Base-by-base conservation (phyloP, 345 rosid species). In the Fremontodendron californicum region DNA sequence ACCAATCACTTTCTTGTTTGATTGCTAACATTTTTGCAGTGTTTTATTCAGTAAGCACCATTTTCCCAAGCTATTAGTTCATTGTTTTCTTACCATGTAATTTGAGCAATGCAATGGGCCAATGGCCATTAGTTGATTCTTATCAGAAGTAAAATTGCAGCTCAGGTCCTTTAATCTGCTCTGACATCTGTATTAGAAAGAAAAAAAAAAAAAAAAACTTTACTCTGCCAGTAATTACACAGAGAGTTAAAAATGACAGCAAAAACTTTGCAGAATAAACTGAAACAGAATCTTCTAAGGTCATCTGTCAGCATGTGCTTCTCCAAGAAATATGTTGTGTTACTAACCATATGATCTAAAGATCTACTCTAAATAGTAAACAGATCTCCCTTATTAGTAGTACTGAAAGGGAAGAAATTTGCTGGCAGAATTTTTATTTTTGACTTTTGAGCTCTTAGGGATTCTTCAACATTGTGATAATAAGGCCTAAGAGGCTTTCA, bases 261-360 rank as follows among this genome's bases (percentile, higher is more conserved):
- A 58, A 58, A 52, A 58, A 58, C 64, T 58, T 58, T 0, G 37
- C 29, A 27, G 64, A 2, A 94, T 89, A 51, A 92, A 88, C 79
- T 94, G 97, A 6, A 94, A 96, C n/a, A 78, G 81, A 57, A 91
- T 90, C 31, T 94, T 97, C 11, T 0, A 87, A 83, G 45, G 60
- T 84, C 70, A 89, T 92, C 75, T 92, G 80, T 88, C 91, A 13
- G 18, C 18, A 46, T 46, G 5, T 13, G 49, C 49, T 12, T 42
- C 18, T 12, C 15, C 18, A 12, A 13, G 16, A 2, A 46, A 46
- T 46, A 46, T 46, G 49, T 46, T 46, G 12, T 9, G 11, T 42
- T 42, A 46, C 18, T 46, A 46, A 12, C 18, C 5, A 3, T 9
- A 46, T 46, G 18, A 46, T 12, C 18, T 46, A n/a, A 46, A 46